A percentile compares a stretch with the other conserved stretches of the same genome.
These are phyloP conservation scores for Nevesoporus exiguus DNA, from an alignment of 768 basidiomycete genomes.

Conservation along the genomic window DNA sequence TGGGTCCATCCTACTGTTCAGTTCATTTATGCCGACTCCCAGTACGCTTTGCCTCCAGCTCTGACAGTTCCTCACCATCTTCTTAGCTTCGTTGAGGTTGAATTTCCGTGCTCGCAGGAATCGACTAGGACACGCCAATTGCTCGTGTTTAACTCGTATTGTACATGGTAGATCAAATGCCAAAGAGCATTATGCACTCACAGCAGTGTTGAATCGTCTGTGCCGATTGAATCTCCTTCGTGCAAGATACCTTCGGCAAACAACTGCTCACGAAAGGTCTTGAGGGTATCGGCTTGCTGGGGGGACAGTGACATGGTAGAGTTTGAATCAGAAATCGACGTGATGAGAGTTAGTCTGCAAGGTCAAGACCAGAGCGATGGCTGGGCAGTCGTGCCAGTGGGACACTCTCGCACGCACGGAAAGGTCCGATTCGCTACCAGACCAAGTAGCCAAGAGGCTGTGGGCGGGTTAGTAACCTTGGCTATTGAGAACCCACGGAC, in stretches of 20 bases:
- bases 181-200: conserved; percentile 29
- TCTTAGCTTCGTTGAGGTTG: conserved; percentile 53
- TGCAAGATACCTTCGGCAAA: conserved; percentile 52
- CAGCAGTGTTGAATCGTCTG: conserved; percentile 58
- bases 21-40: conserved; percentile 61
- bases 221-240: conserved; percentile 60
- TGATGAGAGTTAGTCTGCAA: conserved; percentile 1
- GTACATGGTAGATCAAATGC: not conserved
- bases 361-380: not conserved
- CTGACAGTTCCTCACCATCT: conserved; percentile 65
- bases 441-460: not conserved
- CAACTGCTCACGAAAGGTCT: conserved; percentile 50
- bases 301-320: conserved; percentile 10
- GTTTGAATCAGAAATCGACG: conserved; percentile 9
- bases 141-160: conserved; percentile 5
- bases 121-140: conserved; percentile 41
- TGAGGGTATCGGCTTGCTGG: conserved; percentile 39
- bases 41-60: conserved; percentile 65
- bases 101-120: conserved; percentile 74
- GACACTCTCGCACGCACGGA: not conserved
- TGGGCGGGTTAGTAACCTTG: not conserved
- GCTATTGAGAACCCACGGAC: no score
- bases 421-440: conserved; percentile 1
- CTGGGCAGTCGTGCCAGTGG: not conserved
- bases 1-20: conserved; percentile 61